Conservation (phyloP, 768 basidiomycete genomes). For the Psilocybe cubensis region DNA sequence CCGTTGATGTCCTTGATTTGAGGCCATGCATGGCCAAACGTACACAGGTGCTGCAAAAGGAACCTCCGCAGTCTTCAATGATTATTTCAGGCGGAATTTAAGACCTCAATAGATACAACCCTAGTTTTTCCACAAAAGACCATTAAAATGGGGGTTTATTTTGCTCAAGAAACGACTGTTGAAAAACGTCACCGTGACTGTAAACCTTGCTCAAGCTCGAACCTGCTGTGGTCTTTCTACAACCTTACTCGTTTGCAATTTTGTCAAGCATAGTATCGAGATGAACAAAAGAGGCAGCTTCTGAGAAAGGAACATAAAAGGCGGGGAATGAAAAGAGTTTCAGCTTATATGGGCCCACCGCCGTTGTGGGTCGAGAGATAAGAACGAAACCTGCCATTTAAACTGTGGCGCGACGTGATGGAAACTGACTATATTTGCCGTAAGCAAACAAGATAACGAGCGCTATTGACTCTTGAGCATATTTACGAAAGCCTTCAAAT, state of each 20-base stretch:
- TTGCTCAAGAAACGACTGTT: no score
- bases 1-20: neutral
- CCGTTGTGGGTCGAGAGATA: conserved; percentile 8
- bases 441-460: neutral
- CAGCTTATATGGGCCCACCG: neutral
- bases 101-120: neutral
- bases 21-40: neutral
- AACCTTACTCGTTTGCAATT: no score
- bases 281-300: neutral
- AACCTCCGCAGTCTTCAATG: conserved; percentile 1
- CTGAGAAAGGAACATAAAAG: neutral
- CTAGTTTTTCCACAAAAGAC: neutral
- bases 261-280: no score
- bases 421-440: conserved; percentile 5
- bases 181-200: no score
- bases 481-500: neutral
- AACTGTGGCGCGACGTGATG: conserved; percentile 13
- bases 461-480: conserved; percentile 1
- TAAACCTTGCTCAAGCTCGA: no score
- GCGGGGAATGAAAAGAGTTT: neutral
- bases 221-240: no score
- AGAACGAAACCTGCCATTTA: conserved; percentile 6
- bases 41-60: neutral
- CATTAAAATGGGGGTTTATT: no score
- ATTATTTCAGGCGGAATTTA: no score